Percentiles rank a stretch among this genome's conserved stretches.
Evolutionary conservation across 1,284 basidiomycete genomes (phyloP).

Genomic region (Laetiporus sulphureus): DNA sequence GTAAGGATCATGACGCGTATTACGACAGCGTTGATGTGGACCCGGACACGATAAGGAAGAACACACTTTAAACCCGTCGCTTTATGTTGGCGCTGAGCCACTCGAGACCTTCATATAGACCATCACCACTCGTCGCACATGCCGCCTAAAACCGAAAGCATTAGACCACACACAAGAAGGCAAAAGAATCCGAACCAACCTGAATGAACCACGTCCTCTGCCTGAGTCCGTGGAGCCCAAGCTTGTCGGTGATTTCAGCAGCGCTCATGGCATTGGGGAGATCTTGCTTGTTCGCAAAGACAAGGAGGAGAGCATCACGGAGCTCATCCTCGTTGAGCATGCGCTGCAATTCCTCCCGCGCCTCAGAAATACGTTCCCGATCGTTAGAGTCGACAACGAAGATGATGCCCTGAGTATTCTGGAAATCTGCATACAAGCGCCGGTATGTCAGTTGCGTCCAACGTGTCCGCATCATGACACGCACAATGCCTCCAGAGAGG

Average conservation of each 20-base stretch:
- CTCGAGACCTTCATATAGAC: constrained; percentile 97
- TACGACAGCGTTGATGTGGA: constrained; percentile 30
- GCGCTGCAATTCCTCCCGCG: constrained; percentile 97
- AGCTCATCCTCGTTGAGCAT: constrained; percentile 99
- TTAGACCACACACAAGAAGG: too few relatives aligned
- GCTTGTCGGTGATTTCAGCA: constrained; percentile 99
- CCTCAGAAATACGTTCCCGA: constrained; percentile 98
- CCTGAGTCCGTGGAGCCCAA: constrained; percentile 94
- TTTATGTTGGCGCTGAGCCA: constrained; percentile 92
- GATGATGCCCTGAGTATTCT: constrained; percentile 99
- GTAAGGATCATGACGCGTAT: constrained; percentile 36
- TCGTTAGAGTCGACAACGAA: constrained; percentile 99
- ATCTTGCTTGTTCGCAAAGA: constrained; percentile 99
- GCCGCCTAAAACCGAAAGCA: constrained; percentile 59
- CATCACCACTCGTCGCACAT: constrained; percentile 98
- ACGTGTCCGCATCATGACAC: constrained; percentile 27
- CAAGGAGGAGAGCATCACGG: constrained; percentile 95
- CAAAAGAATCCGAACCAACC: constrained; percentile 56
- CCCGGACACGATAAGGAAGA: constrained; percentile 15
- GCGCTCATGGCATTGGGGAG: constrained; percentile 99
- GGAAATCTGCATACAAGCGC: constrained; percentile 74
- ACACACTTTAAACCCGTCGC: constrained; percentile 57
- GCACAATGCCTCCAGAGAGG: constrained; percentile 98
- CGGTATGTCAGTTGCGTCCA: constrained; percentile 4
- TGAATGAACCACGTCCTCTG: constrained; percentile 99